phyloP scores from a whole-genome alignment of 2,329 filamentous ascomycete genomes.

The Huntiella moniliformis region DNA sequence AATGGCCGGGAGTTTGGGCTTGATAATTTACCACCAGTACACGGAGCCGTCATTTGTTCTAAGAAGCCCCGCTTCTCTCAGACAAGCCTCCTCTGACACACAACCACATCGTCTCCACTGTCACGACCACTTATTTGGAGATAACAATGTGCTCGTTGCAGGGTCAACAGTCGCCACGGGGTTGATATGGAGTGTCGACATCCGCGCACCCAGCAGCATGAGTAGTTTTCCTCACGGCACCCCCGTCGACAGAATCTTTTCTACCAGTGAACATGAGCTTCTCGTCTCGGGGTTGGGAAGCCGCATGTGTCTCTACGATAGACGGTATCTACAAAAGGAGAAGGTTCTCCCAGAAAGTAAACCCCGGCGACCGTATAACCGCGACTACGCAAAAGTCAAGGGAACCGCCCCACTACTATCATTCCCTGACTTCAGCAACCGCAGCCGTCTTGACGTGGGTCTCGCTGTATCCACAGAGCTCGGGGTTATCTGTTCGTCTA shows the following conservation, averaged over 20 bases:
- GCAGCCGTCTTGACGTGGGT: constrained; percentile 28
- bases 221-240: constrained; percentile 5
- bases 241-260: neutral
- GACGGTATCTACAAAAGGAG: constrained; percentile 23
- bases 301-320: constrained; percentile 36
- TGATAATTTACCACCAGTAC: constrained; percentile 1
- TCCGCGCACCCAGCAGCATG: constrained; percentile 5
- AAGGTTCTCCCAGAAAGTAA: neutral
- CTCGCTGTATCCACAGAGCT: constrained; percentile 30
- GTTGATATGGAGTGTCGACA: constrained; percentile 8
- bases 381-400: neutral
- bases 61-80: neutral
- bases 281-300: constrained; percentile 32
- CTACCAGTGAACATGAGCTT: constrained; percentile 19
- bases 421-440: constrained; percentile 33
- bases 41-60: neutral
- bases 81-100: neutral
- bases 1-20: constrained; percentile 7
- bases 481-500: constrained; percentile 34
- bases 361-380: neutral
- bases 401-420: constrained; percentile 15
- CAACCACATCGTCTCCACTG: constrained; percentile 8
- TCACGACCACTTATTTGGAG: constrained; percentile 9
- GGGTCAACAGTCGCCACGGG: constrained; percentile 2
- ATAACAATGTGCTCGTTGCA: constrained; percentile 8